Evolutionary conservation across 108 stramenopile species (phyloP).

Genomic region (Skeletonema menzelii): DNA sequence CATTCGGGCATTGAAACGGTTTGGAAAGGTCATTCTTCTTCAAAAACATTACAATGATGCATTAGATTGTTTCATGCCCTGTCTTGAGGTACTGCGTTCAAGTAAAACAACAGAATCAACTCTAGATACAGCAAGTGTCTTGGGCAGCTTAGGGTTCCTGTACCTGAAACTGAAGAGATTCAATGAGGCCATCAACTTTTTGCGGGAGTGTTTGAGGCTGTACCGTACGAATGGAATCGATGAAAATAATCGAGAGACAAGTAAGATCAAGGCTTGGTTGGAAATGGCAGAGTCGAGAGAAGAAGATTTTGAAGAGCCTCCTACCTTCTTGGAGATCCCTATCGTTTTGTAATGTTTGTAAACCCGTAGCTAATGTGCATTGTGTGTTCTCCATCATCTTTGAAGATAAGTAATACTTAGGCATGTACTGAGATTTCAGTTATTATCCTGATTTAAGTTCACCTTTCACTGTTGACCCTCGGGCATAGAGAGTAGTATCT

Average conservation of each 20-base stretch:
- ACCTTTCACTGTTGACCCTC: too few relatives aligned
- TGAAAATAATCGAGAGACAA: slow-evolving; percentile 31
- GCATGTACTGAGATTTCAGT: too few relatives aligned
- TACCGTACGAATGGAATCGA: slow-evolving; percentile 34
- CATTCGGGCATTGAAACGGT: slow-evolving; percentile 34
- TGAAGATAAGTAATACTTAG: too few relatives aligned
- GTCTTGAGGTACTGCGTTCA: slow-evolving; percentile 32
- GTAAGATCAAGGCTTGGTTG: slow-evolving; percentile 32
- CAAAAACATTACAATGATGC: slow-evolving; percentile 38
- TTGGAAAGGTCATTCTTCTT: slow-evolving; percentile 35
- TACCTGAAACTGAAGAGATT: slow-evolving; percentile 36
- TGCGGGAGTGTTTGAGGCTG: slow-evolving; percentile 39
- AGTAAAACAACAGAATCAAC: slow-evolving; percentile 32
- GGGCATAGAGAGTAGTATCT: too few relatives aligned
- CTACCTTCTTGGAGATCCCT: slow-evolving; percentile 36
- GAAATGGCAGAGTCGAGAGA: slow-evolving; percentile 30
- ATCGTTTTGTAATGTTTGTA: slow-evolving; percentile 6
- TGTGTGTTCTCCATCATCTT: too few relatives aligned
- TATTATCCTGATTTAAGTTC: too few relatives aligned
- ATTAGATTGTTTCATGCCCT: slow-evolving; percentile 37
- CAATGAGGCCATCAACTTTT: slow-evolving; percentile 32
- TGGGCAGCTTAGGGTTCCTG: slow-evolving; percentile 42
- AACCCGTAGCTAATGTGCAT: too few relatives aligned
- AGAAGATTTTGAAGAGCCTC: slow-evolving; percentile 25
- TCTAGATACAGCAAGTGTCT: slow-evolving; percentile 26